Conservation (phyloP, 1,284 basidiomycete species). For the Sphagnurus paluster region DNA sequence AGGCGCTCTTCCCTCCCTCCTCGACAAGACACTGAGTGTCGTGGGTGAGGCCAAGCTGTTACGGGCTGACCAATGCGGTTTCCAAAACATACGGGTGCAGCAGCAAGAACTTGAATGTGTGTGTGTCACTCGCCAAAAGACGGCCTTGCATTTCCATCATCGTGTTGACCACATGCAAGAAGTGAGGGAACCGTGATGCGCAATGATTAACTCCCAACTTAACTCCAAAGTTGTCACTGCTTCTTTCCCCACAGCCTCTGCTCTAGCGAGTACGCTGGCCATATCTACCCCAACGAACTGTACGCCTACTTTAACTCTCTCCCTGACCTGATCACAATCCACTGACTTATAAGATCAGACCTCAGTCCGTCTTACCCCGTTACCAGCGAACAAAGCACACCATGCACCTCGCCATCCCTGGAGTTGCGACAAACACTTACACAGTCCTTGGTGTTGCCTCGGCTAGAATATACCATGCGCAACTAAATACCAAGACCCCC, state of each 20-base stretch:
- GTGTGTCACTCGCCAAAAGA: not conserved
- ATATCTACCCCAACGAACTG: too few species aligned
- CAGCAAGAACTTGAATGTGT: not conserved
- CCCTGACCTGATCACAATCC: not conserved
- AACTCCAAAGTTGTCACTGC: constrained; percentile 9
- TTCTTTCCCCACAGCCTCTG: constrained; percentile 15
- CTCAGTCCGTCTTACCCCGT: constrained; percentile 15
- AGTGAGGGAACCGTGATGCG: constrained; percentile 19
- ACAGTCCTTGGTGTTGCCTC: constrained; percentile 22
- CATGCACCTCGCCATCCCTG: constrained; percentile 18
- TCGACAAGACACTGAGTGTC: too few species aligned
- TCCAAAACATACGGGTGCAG: constrained; percentile 1
- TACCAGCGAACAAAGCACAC: too few species aligned
- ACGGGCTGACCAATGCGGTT: too few species aligned
- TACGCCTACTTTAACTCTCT: not conserved
- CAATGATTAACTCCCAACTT: constrained; percentile 11
- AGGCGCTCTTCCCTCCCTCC: too few species aligned
- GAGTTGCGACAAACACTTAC: constrained; percentile 23
- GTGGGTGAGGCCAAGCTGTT: too few species aligned
- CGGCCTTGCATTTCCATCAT: not conserved
- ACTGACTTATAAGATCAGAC: constrained; percentile 12
- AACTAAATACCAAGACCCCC: constrained; percentile 41
- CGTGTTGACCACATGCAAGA: constrained; percentile 17
- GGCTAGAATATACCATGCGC: constrained; percentile 55
- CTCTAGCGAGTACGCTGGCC: constrained; percentile 11